Conservation (phyloP, 169 alveolate genomes). For the Eimeria falciformis region DNA sequence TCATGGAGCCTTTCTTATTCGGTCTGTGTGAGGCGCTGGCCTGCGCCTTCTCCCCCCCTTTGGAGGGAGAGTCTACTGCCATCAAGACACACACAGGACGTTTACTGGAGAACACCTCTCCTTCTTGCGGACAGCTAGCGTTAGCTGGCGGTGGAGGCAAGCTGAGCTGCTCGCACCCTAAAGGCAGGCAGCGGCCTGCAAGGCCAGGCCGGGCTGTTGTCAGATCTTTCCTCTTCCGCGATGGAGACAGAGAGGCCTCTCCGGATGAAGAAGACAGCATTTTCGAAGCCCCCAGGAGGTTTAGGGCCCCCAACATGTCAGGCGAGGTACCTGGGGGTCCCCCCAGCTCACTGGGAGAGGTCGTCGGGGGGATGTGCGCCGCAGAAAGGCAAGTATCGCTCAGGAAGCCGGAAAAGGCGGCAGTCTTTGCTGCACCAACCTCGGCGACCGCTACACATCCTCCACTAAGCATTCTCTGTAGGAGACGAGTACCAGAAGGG, state of each 20-base stretch:
- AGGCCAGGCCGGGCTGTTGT: neutral
- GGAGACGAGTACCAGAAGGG: neutral
- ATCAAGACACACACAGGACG: too few species aligned
- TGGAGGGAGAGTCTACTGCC: too few species aligned
- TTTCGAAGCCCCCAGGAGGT: neutral
- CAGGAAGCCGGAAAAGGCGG: neutral
- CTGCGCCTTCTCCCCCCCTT: neutral
- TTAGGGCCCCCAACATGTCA: neutral
- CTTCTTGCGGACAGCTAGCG: too few species aligned
- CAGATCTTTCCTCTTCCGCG: neutral
- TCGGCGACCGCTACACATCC: neutral
- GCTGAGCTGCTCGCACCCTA: too few species aligned
- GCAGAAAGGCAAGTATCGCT: constrained; percentile 52
- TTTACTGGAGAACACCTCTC: too few species aligned
- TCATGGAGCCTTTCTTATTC: neutral
- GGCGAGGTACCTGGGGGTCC: neutral
- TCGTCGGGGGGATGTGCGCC: neutral
- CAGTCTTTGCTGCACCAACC: neutral
- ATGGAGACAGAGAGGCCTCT: neutral
- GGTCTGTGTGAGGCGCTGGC: neutral
- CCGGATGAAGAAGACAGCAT: neutral
- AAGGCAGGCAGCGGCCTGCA: neutral
- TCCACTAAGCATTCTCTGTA: neutral
- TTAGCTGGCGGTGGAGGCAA: too few species aligned
- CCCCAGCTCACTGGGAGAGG: neutral